phyloP scores from a whole-genome alignment of 805 yeast species.

The Sugiyamaella smithiae region DNA sequence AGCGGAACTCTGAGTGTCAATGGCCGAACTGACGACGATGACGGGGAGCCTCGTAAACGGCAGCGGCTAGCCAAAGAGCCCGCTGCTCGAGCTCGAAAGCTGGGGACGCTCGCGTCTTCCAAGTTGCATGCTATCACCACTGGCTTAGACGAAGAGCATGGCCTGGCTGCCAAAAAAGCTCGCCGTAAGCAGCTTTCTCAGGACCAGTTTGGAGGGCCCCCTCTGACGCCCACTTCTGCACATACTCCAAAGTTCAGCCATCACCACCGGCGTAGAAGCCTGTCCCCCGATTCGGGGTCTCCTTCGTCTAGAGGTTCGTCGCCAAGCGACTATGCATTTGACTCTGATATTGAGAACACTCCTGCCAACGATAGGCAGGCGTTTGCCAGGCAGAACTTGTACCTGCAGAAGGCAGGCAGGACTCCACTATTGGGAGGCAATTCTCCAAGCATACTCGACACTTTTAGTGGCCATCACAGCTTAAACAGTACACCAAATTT shows the following conservation, averaged over 20 bases:
- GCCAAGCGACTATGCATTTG: conserved; percentile 54
- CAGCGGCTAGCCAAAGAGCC: not conserved
- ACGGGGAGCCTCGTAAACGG: not conserved
- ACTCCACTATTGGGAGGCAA: not conserved
- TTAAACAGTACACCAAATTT: not conserved
- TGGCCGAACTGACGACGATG: not conserved
- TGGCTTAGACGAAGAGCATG: not conserved
- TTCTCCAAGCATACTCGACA: conserved; percentile 3
- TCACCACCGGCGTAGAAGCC: conserved; percentile 9
- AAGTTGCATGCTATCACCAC: not conserved
- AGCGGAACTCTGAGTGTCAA: not conserved
- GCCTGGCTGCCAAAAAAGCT: not conserved
- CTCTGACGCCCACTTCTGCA: not conserved
- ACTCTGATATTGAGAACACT: conserved; percentile 43
- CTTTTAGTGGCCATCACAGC: conserved; percentile 1
- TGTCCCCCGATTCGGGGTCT: conserved; percentile 28
- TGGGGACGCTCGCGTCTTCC: not conserved
- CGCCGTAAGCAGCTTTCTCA: conserved; percentile 20
- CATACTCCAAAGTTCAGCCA: conserved; percentile 1
- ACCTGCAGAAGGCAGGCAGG: not conserved
- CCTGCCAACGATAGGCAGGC: not conserved
- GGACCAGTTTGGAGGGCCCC: not conserved
- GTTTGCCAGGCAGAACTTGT: not conserved
- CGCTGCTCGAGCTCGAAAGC: not conserved
- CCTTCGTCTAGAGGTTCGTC: conserved; percentile 39